Evolutionary conservation across 2,329 filamentous ascomycete species (phyloP), one percentile per base, ranked within the genome.

Genomic region (Cladobotryum mycophilum): DNA sequence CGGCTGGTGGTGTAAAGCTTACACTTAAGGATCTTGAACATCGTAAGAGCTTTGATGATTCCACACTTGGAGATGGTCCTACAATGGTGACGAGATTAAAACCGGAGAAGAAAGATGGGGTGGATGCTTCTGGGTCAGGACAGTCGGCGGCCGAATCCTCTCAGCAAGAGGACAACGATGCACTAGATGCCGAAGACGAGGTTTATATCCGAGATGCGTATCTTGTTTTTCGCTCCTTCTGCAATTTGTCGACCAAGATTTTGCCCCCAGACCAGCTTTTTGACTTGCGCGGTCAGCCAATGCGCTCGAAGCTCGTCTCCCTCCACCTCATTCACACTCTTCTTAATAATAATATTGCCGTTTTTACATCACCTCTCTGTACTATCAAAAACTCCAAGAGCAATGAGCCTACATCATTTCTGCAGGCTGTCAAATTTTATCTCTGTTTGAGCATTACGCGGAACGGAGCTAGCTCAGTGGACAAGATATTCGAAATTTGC

Each of bases 151-250:
- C 72, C 4, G 84, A 86, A 48, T 73, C 75, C 49, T 70, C 73
- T 14, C 64, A 68, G 2, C 75, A 80, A 33, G 82, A 86, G 49
- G 71, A 76, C 18, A 64, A 78, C 20, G 83, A 89, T 49, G 72
- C 75, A 17, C 70, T 83, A 17, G 84, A 86, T 49, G 77, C 78
- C 25, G 90, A 96, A 64, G 93, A 99, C 63, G 93, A 99, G 65
- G 89, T 97, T 17, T 97, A 95, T 65, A 90, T 97, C 60, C 88
- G 93, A 60, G 93, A 99, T 70, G 91, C 93, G 9, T 99, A 97
- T 68, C 80, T 99, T 18, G 90, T 99, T 42, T 97, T 99, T 72
- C 82, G 93, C 33, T 96, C 93, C 3, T 93, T 99, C 73, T 99
- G 95, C 76, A 96, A 96, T 69, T 76, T 99, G 42, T 96, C 92